Evolutionary conservation across 805 yeast genomes (phyloP).

Genomic region (Candida caryicola): DNA sequence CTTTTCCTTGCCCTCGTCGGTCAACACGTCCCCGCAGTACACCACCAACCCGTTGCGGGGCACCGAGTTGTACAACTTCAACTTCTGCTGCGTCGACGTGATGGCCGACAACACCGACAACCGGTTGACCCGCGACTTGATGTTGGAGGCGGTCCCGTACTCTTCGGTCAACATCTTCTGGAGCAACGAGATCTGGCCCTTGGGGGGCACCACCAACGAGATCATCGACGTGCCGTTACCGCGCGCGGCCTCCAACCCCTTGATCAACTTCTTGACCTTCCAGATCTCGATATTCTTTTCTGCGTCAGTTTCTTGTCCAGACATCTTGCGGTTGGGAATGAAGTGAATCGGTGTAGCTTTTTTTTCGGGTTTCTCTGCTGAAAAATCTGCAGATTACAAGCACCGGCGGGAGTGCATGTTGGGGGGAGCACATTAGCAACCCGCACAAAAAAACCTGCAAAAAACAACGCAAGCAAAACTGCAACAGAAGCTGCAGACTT

Average conservation of each 20-base stretch:
- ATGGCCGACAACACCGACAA: conserved; percentile 93
- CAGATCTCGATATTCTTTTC: conserved; percentile 98
- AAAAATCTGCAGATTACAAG: too few species aligned
- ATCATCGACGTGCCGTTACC: conserved; percentile 99
- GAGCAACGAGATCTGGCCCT: conserved; percentile 83
- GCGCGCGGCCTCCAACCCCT: conserved; percentile 83
- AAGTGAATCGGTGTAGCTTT: too few species aligned
- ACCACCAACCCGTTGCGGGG: conserved; percentile 95
- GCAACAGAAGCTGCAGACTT: too few species aligned
- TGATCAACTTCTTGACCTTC: conserved; percentile 94
- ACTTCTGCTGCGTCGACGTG: conserved; percentile 95
- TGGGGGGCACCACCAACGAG: conserved; percentile 92
- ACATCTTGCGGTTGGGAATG: too few species aligned
- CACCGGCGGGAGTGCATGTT: too few species aligned
- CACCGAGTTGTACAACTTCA: conserved; percentile 82
- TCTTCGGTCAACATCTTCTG: conserved; percentile 95
- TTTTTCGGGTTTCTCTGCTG: too few species aligned
- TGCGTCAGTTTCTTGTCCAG: conserved; percentile 49
- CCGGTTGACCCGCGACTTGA: conserved; percentile 96
- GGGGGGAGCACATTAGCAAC: too few species aligned
- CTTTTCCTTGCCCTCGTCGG: conserved; percentile 96
- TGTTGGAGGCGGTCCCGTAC: conserved; percentile 97
- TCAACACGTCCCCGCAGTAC: conserved; percentile 97
- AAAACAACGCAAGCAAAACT: too few species aligned
- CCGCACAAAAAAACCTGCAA: too few species aligned